These are phyloP conservation scores for Salix koriyanagi DNA, from an alignment of 345 rosid species.

Conservation along the genomic window DNA sequence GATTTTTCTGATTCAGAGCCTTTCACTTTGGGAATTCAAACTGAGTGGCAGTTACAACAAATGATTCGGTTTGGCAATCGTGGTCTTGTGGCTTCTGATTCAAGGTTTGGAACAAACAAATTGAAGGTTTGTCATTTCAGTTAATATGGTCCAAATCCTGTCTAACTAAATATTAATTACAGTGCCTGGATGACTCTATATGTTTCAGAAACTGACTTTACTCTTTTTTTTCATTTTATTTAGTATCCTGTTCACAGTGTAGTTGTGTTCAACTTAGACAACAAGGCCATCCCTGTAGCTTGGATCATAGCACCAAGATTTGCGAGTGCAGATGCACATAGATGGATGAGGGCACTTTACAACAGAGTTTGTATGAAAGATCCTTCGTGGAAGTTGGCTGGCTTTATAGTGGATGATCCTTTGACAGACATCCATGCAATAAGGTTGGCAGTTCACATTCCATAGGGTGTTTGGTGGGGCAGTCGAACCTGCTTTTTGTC, in stretches of 20 bases:
- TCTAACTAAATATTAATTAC: background rate
- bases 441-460: slow-evolving; percentile 40
- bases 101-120: slow-evolving; percentile 87
- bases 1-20: slow-evolving; percentile 73
- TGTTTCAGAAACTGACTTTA: slow-evolving; percentile 27
- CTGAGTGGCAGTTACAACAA: slow-evolving; percentile 98
- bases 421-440: slow-evolving; percentile 58
- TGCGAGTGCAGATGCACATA: slow-evolving; percentile 55
- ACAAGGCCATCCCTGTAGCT: slow-evolving; percentile 94
- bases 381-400: slow-evolving; percentile 89
- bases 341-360: slow-evolving; percentile 92
- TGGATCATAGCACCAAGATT: slow-evolving; percentile 78
- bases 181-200: slow-evolving; percentile 2
- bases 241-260: slow-evolving; percentile 91
- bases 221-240: slow-evolving; percentile 20
- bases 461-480: too few relatives aligned
- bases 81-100: slow-evolving; percentile 81
- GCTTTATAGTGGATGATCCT: slow-evolving; percentile 93
- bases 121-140: slow-evolving; percentile 59
- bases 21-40: slow-evolving; percentile 79
- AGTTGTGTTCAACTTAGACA: slow-evolving; percentile 80
- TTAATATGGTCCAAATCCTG: background rate
- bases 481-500: too few relatives aligned
- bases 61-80: slow-evolving; percentile 89
- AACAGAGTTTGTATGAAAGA: slow-evolving; percentile 80